A percentile compares a stretch with the other conserved stretches of the same genome.
Conservation (phyloP, 768 basidiomycete species). For the Coprinopsis cinerea region DNA sequence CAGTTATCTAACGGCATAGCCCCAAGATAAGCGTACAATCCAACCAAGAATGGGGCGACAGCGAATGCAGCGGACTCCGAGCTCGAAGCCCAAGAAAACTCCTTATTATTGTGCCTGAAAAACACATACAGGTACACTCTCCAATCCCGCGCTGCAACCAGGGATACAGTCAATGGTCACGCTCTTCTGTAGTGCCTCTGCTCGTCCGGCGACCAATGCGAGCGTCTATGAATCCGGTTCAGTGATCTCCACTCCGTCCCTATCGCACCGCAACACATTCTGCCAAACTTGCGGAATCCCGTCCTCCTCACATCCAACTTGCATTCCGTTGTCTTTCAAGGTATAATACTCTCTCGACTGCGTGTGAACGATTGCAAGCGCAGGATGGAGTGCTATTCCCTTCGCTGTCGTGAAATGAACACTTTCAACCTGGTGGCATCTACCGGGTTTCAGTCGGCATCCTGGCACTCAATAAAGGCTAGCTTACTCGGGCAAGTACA, state of each 20-base stretch:
- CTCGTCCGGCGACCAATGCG: too few relatives aligned
- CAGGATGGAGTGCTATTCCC: conserved; percentile 45
- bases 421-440: conserved; percentile 75
- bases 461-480: not conserved
- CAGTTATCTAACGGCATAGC: too few relatives aligned
- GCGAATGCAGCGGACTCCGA: too few relatives aligned
- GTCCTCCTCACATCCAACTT: conserved; percentile 71
- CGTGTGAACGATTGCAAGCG: conserved; percentile 67
- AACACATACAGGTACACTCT: too few relatives aligned
- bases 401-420: conserved; percentile 51
- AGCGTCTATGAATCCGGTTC: too few relatives aligned
- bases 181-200: too few relatives aligned
- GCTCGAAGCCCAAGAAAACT: too few relatives aligned
- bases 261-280: conserved; percentile 44
- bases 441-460: conserved; percentile 19
- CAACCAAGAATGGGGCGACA: too few relatives aligned
- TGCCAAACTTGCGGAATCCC: conserved; percentile 62
- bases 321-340: conserved; percentile 70
- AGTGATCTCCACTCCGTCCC: conserved; percentile 11
- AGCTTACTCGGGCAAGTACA: conserved; percentile 63
- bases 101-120: too few relatives aligned
- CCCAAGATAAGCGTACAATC: too few relatives aligned
- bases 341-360: conserved; percentile 63
- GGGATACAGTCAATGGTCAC: too few relatives aligned
- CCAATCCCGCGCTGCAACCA: too few relatives aligned